Evolutionary conservation across 768 basidiomycete species (phyloP).

Genomic region (Boletus eberwhitei): DNA sequence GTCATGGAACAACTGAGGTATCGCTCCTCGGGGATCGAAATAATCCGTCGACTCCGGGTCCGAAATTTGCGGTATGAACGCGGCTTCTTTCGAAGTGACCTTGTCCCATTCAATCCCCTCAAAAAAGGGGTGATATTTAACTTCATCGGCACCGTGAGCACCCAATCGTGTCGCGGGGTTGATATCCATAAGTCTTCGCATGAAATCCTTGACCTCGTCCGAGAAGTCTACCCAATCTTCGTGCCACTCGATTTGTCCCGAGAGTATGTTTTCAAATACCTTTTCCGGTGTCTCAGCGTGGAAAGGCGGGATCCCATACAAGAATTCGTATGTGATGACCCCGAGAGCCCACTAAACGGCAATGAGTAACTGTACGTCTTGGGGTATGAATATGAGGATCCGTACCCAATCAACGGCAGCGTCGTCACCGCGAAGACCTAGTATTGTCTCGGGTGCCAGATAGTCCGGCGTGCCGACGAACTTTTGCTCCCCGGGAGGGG

Average conservation of each 20-base stretch:
- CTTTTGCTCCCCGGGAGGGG: conserved; percentile 83
- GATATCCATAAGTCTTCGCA: conserved; percentile 77
- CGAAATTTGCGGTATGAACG: conserved; percentile 91
- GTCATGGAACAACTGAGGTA: conserved; percentile 87
- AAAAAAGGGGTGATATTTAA: conserved; percentile 91
- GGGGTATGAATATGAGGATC: conserved; percentile 16
- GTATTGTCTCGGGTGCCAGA: conserved; percentile 91
- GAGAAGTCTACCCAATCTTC: conserved; percentile 89
- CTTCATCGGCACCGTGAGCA: conserved; percentile 83
- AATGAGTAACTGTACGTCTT: conserved; percentile 10
- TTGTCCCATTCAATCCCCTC: conserved; percentile 90
- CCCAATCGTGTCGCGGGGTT: conserved; percentile 83
- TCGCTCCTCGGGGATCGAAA: conserved; percentile 94
- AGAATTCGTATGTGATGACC: conserved; percentile 96
- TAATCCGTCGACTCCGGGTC: conserved; percentile 99
- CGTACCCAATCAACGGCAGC: conserved; percentile 95
- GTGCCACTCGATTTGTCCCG: conserved; percentile 92
- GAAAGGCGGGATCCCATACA: conserved; percentile 96
- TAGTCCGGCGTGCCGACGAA: conserved; percentile 99
- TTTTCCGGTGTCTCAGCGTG: conserved; percentile 96
- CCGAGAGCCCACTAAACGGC: conserved; percentile 89
- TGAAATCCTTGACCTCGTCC: conserved; percentile 84
- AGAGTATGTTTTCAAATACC: conserved; percentile 97
- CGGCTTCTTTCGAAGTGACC: conserved; percentile 83
- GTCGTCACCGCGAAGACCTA: conserved; percentile 93